These are phyloP conservation scores for Aspergillus latus DNA, from an alignment of 2,329 filamentous ascomycete genomes.

Conservation along the genomic window DNA sequence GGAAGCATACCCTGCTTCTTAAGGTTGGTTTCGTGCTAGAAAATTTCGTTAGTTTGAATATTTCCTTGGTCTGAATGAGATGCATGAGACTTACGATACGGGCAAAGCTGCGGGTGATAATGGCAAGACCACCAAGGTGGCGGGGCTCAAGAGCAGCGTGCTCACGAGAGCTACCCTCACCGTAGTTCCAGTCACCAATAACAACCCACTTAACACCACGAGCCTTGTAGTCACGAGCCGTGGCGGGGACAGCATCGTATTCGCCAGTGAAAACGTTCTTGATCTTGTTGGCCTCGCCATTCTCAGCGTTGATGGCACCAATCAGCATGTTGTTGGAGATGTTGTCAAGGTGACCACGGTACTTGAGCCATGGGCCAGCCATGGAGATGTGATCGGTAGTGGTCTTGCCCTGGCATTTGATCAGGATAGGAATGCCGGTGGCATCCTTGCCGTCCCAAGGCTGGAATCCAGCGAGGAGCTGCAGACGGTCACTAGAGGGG, in stretches of 20 bases:
- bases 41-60: slow-evolving; percentile 18
- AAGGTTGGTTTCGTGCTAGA: slow-evolving; percentile 93
- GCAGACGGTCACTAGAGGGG: slow-evolving; percentile 88
- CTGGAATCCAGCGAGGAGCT: slow-evolving; percentile 81
- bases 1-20: slow-evolving; percentile 99
- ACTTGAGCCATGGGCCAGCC: slow-evolving; percentile 97
- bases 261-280: slow-evolving; percentile 84
- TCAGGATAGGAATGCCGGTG: slow-evolving; percentile 79
- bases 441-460: slow-evolving; percentile 93
- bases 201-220: slow-evolving; percentile 97
- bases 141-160: slow-evolving; percentile 97
- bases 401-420: slow-evolving; percentile 95
- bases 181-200: slow-evolving; percentile 99
- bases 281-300: slow-evolving; percentile 96
- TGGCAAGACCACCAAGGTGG: slow-evolving; percentile 93
- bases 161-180: slow-evolving; percentile 95
- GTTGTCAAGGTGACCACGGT: slow-evolving; percentile 98
- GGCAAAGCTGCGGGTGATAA: slow-evolving; percentile 93
- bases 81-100: slow-evolving; percentile 66
- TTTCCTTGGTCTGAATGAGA: background rate
- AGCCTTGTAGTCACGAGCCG: slow-evolving; percentile 97
- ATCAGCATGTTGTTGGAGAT: slow-evolving; percentile 99
- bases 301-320: slow-evolving; percentile 92
- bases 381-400: slow-evolving; percentile 97
- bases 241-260: slow-evolving; percentile 84